Base-by-base conservation (phyloP, 2,329 filamentous ascomycete genomes). In the Diplodia corticola region DNA sequence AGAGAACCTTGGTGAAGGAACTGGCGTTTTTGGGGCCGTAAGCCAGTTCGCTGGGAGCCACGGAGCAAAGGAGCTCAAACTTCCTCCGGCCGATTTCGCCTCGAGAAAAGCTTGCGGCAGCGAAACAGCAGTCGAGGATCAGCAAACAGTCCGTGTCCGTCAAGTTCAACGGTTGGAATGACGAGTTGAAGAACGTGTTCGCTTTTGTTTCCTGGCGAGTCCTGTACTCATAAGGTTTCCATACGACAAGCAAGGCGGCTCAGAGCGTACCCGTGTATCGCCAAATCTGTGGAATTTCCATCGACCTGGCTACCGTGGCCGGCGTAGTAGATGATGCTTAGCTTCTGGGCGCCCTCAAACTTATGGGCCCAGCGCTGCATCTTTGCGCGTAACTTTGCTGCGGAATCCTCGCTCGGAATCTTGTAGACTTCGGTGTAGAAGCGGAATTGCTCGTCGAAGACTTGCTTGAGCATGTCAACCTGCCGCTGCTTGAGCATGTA, bases 301-400 rank as follows among this genome's bases (percentile, higher is more conserved):
- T 68, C 40, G 10, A 40, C 24, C 13, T 37, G 51, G 28, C 60
- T 53, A 17, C 63, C 69, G 60, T 70, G 69, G 6, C 69, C 68
- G 6, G 65, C 69, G 24, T 70, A 70, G 60, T 70, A 70, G 10
- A 70, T 69, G 12, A 70, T 70, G 54, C 68, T 67, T 15, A 70
- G 33, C 46, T 68, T 70, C 3, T 64, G 26, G 4, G 67, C 65
- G 10, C 63, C 64, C 9, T 69, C 63, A 33, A 63, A 70, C 20
- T 60, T 28, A n/a, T 64, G 9, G 13, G 54, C 40, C 63, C 69
- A 70, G 2, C 53, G 59, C 3, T 61, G 15, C 20, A 70, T 22
- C 46, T 63, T 28, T 9, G 26, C 40, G 5, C 61, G 66, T 5
- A 68, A 48, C 2, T n/a, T 13, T 2, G 44, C n/a, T 5, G 7